phyloP scores from a whole-genome alignment of 192 early-diverging fungal genomes.

The Kickxella alabastrina region DNA sequence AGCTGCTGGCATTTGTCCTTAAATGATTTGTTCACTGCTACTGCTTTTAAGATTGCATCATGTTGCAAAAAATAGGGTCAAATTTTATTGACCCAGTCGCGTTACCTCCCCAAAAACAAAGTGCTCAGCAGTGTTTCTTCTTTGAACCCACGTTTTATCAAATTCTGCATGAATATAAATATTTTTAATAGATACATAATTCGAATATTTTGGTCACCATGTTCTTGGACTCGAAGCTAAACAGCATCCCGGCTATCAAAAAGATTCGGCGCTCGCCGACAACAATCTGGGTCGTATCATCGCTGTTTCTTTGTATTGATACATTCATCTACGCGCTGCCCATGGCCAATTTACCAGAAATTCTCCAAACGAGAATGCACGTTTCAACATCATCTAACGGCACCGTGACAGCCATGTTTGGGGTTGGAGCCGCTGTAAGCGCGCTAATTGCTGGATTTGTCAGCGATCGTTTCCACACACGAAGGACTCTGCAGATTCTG shows the following conservation, averaged over 20 bases:
- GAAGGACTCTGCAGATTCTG: slow-evolving; percentile 16
- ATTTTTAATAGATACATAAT: background rate
- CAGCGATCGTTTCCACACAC: slow-evolving; percentile 16
- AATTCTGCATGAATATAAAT: background rate
- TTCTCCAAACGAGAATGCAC: slow-evolving; percentile 27
- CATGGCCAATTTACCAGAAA: slow-evolving; percentile 29
- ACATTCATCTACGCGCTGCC: slow-evolving; percentile 34
- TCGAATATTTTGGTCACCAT: background rate
- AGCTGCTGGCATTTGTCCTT: too few species aligned
- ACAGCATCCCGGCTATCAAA: slow-evolving; percentile 2
- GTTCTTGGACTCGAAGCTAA: background rate
- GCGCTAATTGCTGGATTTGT: slow-evolving; percentile 4
- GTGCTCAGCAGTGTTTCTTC: too few species aligned
- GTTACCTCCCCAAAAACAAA: too few species aligned
- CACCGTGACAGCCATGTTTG: slow-evolving; percentile 33
- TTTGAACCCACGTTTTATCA: too few species aligned
- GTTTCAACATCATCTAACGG: slow-evolving; percentile 29
- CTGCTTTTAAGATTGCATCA: too few species aligned
- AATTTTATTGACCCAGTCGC: too few species aligned
- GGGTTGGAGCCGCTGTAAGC: slow-evolving; percentile 21
- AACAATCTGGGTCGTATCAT: slow-evolving; percentile 32
- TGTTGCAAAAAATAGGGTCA: too few species aligned
- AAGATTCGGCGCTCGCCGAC: slow-evolving; percentile 9
- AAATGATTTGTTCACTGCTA: too few species aligned
- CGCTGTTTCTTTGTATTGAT: slow-evolving; percentile 32